phyloP scores from a whole-genome alignment of 805 yeast genomes.

The Zygosaccharomyces lentus region DNA sequence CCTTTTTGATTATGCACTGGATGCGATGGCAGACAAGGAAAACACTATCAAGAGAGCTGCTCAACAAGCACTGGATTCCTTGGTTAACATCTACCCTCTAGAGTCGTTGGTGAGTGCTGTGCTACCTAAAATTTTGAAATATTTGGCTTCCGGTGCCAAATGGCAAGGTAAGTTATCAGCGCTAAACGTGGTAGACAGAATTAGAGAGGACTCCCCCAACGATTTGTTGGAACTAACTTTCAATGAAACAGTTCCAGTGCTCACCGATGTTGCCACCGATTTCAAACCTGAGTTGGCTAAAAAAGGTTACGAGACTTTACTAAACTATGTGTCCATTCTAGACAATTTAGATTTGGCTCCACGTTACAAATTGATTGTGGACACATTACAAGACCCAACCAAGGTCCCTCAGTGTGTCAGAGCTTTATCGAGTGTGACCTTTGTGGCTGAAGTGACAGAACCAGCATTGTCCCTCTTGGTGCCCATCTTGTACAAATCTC shows the following conservation, averaged over 20 bases:
- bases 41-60: constrained; percentile 81
- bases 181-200: constrained; percentile 63
- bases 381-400: constrained; percentile 84
- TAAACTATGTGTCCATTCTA: constrained; percentile 68
- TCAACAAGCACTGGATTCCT: constrained; percentile 67
- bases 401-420: constrained; percentile 87
- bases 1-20: constrained; percentile 60
- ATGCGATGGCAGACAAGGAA: constrained; percentile 81
- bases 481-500: constrained; percentile 86
- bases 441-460: constrained; percentile 97
- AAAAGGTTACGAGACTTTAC: constrained; percentile 69
- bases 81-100: constrained; percentile 64
- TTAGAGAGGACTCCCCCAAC: constrained; percentile 74
- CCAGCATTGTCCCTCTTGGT: constrained; percentile 87
- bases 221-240: constrained; percentile 83
- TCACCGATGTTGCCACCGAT: constrained; percentile 88
- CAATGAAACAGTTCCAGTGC: constrained; percentile 71
- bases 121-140: constrained; percentile 54
- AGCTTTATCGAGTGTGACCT: constrained; percentile 86
- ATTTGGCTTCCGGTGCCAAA: constrained; percentile 76
- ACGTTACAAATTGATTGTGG: constrained; percentile 77
- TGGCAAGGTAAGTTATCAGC: constrained; percentile 90
- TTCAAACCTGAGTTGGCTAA: constrained; percentile 94
- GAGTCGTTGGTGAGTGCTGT: constrained; percentile 76
- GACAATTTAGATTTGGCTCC: constrained; percentile 91